These are phyloP conservation scores for Cynara cardunculus DNA, from an alignment of 129 eudicot genomes.

Conservation along the genomic window DNA sequence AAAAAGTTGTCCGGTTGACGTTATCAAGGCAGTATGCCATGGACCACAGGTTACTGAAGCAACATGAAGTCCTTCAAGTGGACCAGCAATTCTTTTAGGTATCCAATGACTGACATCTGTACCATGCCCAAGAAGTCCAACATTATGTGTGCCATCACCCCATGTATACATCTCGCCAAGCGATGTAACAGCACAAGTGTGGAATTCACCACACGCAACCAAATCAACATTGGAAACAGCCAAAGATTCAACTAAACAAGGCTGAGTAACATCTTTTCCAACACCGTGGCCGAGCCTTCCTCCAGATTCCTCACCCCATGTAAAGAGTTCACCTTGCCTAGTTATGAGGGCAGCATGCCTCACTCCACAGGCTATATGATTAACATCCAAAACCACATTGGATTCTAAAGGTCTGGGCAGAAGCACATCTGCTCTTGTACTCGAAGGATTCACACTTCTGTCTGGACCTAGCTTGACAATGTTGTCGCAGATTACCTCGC, in stretches of 20 bases:
- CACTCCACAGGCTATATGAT: constrained; percentile 90
- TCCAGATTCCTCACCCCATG: constrained; percentile 98
- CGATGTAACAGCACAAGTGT: constrained; percentile 88
- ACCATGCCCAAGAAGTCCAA: constrained; percentile 94
- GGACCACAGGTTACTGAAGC: constrained; percentile 89
- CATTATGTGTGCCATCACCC: constrained; percentile 96
- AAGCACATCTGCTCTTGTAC: constrained; percentile 66
- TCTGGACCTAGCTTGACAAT: constrained; percentile 66
- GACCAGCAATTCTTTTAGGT: constrained; percentile 77
- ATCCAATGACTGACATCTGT: constrained; percentile 88
- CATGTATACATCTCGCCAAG: constrained; percentile 90
- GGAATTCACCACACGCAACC: constrained; percentile 96
- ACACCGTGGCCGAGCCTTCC: constrained; percentile 97
- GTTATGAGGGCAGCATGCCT: constrained; percentile 90
- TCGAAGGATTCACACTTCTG: constrained; percentile 39
- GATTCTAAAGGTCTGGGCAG: constrained; percentile 84
- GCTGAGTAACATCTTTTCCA: constrained; percentile 66
- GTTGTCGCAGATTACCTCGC: constrained; percentile 83
- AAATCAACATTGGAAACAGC: constrained; percentile 66
- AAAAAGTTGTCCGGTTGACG: constrained; percentile 84
- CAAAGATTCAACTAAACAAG: constrained; percentile 74
- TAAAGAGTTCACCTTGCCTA: constrained; percentile 86
- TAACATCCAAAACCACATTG: constrained; percentile 78
- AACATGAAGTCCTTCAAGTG: constrained; percentile 84
- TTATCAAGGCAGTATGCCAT: constrained; percentile 91